Percentiles rank a stretch among this genome's conserved stretches.
These are phyloP conservation scores for Boletus pseudo-olivaceus DNA, from an alignment of 768 basidiomycete genomes.

Conservation along the genomic window DNA sequence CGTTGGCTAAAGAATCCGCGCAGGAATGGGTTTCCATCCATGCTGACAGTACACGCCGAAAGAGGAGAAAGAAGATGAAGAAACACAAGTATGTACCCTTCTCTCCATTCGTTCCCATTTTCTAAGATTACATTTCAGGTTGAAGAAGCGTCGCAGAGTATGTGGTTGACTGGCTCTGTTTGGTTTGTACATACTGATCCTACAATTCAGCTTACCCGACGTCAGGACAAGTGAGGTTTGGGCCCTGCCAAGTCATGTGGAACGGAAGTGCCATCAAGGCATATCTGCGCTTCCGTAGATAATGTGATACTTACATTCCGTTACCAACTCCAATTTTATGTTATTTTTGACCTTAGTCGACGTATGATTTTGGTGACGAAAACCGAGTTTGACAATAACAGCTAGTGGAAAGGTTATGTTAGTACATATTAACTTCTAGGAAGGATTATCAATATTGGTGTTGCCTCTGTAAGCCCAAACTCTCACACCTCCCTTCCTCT, in stretches of 20 bases:
- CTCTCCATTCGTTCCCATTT: slow-evolving; percentile 2
- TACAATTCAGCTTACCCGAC: slow-evolving; percentile 43
- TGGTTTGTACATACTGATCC: slow-evolving; percentile 15
- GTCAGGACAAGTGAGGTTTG: slow-evolving; percentile 28
- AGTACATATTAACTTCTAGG: neutral
- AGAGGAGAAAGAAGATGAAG: slow-evolving; percentile 92
- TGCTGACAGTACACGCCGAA: slow-evolving; percentile 81
- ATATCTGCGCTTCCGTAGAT: slow-evolving; percentile 7
- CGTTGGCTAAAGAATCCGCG: slow-evolving; percentile 50
- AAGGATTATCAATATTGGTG: neutral
- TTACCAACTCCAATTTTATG: neutral
- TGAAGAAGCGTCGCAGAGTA: slow-evolving; percentile 89
- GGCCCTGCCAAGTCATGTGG: neutral
- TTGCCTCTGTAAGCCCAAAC: slow-evolving; percentile 50
- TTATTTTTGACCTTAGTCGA: neutral
- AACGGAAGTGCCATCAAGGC: neutral
- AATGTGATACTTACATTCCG: neutral
- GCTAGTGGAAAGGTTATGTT: neutral
- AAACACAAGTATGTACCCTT: slow-evolving; percentile 79
- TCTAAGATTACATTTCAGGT: slow-evolving; percentile 40
- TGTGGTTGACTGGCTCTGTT: slow-evolving; percentile 25
- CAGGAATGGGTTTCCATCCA: slow-evolving; percentile 62
- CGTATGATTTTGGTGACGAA: neutral
- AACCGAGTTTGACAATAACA: neutral
- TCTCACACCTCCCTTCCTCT: slow-evolving; percentile 63